Evolutionary conservation across 805 yeast species (phyloP), one percentile per base, ranked within the genome.

Genomic region (Naumovozyma baii): DNA sequence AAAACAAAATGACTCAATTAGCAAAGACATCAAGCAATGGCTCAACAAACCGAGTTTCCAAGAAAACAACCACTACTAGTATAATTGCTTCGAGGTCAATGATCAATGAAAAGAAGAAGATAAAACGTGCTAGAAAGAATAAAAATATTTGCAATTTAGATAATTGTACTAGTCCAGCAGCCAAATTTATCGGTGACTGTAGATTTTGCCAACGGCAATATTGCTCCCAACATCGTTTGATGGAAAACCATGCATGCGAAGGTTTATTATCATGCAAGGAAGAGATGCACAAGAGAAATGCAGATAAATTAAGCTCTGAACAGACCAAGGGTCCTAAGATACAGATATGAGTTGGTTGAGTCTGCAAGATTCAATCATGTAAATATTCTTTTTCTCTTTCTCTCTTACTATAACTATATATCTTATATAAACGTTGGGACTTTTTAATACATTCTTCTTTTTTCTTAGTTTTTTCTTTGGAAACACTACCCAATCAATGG

Each of bases 221-320:
- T 61, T 86, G 96, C 62, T 80, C 90, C 25, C 81, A 82, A 53
- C 96, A 86, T 64, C 73, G 96, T 41, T 68, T 86, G 40, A 68
- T 87, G 64, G 96, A 86, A 62, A 86, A 80, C 60, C 96, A 86
- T 63, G 59, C 70, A 43, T 86, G 96, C 58, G 68, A 72, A 41
- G 94, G 92, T 5, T 70, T 86, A 43, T 81, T 80, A 54, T 71
- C 66, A 47, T 85, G 94, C 67, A 84, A 84, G 67, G 88, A 85
- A 51, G 76, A 73, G 51, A 77, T 85, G 49, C 94, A 84, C 52
- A 88, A 83, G 54, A 71, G 85, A 48, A 86, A 86, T 57, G 95
- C 95, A 33, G 71, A 79, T 55, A 83, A 83, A 64, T 70, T 86
- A 43, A 84, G 80, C 49, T 76, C 74, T 54, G 95, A 86, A 61